Evolutionary conservation across 1,139 yeast genomes (phyloP), one percentile per base, ranked within the genome.

Genomic region (Hansenula sp.): DNA sequence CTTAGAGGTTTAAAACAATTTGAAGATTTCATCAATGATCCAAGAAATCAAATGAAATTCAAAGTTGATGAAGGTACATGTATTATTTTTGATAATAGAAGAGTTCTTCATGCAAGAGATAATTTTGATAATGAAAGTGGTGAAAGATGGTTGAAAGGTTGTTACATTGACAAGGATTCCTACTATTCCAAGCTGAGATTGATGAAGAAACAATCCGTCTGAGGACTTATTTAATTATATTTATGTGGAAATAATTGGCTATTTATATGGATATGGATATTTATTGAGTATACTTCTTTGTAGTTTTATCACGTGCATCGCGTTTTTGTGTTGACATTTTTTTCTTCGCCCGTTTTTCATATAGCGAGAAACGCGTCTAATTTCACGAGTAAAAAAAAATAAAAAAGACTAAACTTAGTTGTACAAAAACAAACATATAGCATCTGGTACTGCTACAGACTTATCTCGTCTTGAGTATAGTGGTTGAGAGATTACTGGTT

Each of bases 121-220:
- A 75, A 71, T 44, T 84, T 84, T 51, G 73, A 75, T 29, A 69
- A 71, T 32, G 51, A 56, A 3, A 69, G 73, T 38, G 85, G 84
- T 2, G 64, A 65, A 29, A 69, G 95, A 46, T 82, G 90, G 87
- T 66, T 86, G 43, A 81, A 83, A 73, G 94, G 94, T 2, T 77
- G 88, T 32, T 86, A 85, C 56, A 66, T 83, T 17, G 94, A 85
- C 56, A 79, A 79, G 12, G 95, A 85, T 53, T 71, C 88, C 28
- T 82, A 73, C 57, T 66, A 80, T 49, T 82, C 90, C n/a, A 78
- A 70, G 47, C 59, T 82, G 38, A 68, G 86, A 53, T 63, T 64
- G 18, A 42, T 55, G 33, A 57, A 53, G 34, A 55, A 51, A 32
- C 42, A 44, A 32, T 49, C 6, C 29, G 13, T 7, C 26, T 9